Conservation (phyloP, 2,329 filamentous ascomycete species). For the Penicillium sumatraense region DNA sequence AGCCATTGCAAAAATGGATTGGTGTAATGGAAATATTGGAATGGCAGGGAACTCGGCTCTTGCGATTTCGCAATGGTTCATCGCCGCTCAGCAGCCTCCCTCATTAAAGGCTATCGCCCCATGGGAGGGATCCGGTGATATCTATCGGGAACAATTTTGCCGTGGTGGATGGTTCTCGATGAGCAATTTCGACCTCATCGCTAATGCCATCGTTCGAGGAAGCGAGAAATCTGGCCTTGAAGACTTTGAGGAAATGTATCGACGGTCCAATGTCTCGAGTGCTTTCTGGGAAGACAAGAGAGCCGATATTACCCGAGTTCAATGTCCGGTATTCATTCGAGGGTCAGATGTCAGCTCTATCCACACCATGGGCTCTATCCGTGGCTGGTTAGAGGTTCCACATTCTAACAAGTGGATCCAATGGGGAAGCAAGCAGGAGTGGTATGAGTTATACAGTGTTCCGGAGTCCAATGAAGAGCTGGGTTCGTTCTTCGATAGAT, state of each 20-base stretch:
- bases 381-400: constrained; percentile 44
- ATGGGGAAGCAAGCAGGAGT: constrained; percentile 48
- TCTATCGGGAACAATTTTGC: constrained; percentile 51
- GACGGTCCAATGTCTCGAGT: constrained; percentile 26
- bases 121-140: constrained; percentile 51
- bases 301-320: constrained; percentile 39
- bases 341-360: constrained; percentile 39
- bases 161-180: constrained; percentile 16
- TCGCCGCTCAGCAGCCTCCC: constrained; percentile 48
- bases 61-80: constrained; percentile 49
- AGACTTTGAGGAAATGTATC: constrained; percentile 49
- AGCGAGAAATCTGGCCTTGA: constrained; percentile 37
- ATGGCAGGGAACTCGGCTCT: constrained; percentile 52
- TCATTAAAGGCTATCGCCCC: constrained; percentile 50
- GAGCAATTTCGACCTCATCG: constrained; percentile 40
- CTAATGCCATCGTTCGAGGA: constrained; percentile 43
- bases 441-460: constrained; percentile 49
- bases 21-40: constrained; percentile 52
- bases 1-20: constrained; percentile 44
- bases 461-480: constrained; percentile 44
- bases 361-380: constrained; percentile 42
- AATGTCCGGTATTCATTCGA: constrained; percentile 40
- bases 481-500: constrained; percentile 51
- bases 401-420: constrained; percentile 50
- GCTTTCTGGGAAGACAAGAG: constrained; percentile 45